Evolutionary conservation across 169 alveolate species (phyloP).

Genomic region (Cryptosporidium muris): DNA sequence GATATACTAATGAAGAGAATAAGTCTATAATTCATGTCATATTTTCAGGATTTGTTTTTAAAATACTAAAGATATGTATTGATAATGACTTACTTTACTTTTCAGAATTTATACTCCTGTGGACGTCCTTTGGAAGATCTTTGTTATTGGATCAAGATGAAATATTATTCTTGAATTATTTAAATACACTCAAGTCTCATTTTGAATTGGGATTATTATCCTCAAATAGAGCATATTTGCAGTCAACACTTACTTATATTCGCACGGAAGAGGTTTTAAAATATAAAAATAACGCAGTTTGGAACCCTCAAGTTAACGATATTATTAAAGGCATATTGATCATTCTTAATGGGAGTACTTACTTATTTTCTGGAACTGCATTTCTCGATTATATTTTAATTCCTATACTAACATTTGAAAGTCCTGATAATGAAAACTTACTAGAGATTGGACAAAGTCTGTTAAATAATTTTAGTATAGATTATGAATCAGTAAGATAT

Average conservation of each 20-base stretch:
- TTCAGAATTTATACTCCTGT: not conserved
- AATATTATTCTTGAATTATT: not conserved
- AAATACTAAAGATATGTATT: too few relatives aligned
- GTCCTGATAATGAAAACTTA: not conserved
- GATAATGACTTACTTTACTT: too few relatives aligned
- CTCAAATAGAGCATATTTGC: not conserved
- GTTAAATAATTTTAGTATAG: too few relatives aligned
- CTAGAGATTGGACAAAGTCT: too few relatives aligned
- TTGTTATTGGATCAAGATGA: not conserved
- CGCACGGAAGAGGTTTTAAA: constrained; percentile 40
- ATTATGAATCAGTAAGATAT: not conserved
- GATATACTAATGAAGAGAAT: too few relatives aligned
- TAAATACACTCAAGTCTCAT: not conserved
- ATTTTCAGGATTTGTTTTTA: too few relatives aligned
- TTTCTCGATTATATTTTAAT: constrained; percentile 6
- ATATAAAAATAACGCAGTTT: not conserved
- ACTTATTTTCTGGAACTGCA: constrained; percentile 22
- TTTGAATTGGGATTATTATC: constrained; percentile 16
- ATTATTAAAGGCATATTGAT: not conserved
- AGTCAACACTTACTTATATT: not conserved
- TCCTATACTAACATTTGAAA: constrained; percentile 10
- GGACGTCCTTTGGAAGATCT: constrained; percentile 34
- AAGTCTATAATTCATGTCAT: too few relatives aligned
- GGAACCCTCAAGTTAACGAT: not conserved
- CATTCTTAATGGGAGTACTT: constrained; percentile 10